These are phyloP conservation scores for Flaveria trinervia DNA, from an alignment of 129 eudicot genomes.

Conservation along the genomic window DNA sequence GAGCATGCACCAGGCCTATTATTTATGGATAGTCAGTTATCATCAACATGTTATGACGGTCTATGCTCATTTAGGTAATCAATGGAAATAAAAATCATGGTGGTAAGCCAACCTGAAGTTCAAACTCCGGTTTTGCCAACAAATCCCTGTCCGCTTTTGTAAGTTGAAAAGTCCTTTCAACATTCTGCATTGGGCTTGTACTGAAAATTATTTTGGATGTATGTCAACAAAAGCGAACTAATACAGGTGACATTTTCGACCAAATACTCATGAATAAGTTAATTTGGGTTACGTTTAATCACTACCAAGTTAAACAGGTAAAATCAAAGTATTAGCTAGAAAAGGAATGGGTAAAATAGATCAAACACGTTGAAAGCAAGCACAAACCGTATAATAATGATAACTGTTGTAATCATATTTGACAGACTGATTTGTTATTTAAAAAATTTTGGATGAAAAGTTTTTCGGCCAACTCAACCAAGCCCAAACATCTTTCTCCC, in stretches of 20 bases:
- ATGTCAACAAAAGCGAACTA: neutral
- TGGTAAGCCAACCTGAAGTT: slow-evolving; percentile 69
- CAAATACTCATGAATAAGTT: neutral
- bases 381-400: neutral
- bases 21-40: slow-evolving; percentile 22
- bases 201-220: slow-evolving; percentile 41
- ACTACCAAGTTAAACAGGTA: neutral
- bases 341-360: neutral
- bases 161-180: slow-evolving; percentile 87
- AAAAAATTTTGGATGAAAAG: neutral
- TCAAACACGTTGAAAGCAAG: neutral
- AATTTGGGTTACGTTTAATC: neutral
- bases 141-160: slow-evolving; percentile 70
- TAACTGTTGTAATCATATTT: neutral
- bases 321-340: slow-evolving; percentile 3
- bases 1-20: slow-evolving; percentile 98
- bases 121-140: slow-evolving; percentile 80
- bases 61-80: neutral
- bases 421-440: neutral
- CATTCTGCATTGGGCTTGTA: slow-evolving; percentile 70
- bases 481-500: neutral
- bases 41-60: slow-evolving; percentile 17
- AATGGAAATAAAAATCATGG: slow-evolving; percentile 1
- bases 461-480: neutral
- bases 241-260: neutral